These are phyloP conservation scores for Cercophora newfieldiana DNA, from an alignment of 495 filamentous ascomycete species.

Conservation along the genomic window DNA sequence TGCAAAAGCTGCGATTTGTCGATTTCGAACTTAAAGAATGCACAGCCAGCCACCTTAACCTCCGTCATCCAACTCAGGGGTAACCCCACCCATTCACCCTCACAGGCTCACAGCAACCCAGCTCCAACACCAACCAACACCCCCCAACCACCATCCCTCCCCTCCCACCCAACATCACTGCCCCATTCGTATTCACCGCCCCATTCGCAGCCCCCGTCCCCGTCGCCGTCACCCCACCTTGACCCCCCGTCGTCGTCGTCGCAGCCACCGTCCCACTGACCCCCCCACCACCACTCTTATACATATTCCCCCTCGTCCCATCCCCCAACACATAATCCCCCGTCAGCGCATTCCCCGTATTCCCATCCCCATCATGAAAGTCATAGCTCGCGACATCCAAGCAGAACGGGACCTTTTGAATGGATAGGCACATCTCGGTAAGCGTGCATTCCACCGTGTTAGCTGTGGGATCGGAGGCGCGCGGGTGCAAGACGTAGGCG, in stretches of 20 bases:
- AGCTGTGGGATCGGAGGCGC: too few relatives aligned
- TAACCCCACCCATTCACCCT: too few relatives aligned
- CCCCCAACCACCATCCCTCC: too few relatives aligned
- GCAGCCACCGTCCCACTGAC: background rate
- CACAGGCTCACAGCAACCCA: too few relatives aligned
- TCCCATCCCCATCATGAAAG: slow-evolving; percentile 17
- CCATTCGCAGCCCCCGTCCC: too few relatives aligned
- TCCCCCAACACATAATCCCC: slow-evolving; percentile 13
- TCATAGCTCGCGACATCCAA: slow-evolving; percentile 1
- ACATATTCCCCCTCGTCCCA: slow-evolving; percentile 16
- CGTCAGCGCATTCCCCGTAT: slow-evolving; percentile 9
- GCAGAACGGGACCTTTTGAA: slow-evolving; percentile 11
- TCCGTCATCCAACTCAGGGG: too few relatives aligned
- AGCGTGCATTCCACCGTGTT: background rate
- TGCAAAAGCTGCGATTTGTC: too few relatives aligned
- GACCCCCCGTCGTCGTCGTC: background rate
- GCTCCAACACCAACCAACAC: too few relatives aligned
- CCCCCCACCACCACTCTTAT: slow-evolving; percentile 5
- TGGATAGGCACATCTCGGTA: slow-evolving; percentile 13
- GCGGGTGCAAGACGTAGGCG: background rate
- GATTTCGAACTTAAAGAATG: too few relatives aligned
- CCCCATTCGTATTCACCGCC: too few relatives aligned
- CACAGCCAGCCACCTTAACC: too few relatives aligned
- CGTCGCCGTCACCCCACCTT: background rate
- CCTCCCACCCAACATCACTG: too few relatives aligned